Evolutionary conservation across 495 filamentous ascomycete genomes (phyloP).

Genomic region (Penicillium roqueforti): DNA sequence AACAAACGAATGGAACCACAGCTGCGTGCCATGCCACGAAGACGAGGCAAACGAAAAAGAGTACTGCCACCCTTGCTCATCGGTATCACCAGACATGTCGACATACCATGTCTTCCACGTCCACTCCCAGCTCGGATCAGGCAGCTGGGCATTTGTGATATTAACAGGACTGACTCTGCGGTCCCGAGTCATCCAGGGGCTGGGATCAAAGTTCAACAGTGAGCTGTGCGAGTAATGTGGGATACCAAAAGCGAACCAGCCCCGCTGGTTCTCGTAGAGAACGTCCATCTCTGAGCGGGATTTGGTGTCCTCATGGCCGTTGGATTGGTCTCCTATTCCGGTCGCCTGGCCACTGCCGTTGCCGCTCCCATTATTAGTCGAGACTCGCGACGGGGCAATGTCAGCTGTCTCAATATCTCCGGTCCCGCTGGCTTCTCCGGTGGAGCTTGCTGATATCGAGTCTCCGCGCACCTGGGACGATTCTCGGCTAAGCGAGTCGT

Average conservation of each 20-base stretch:
- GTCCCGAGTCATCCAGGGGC: slow-evolving; percentile 76
- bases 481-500: slow-evolving; percentile 18
- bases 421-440: slow-evolving; percentile 8
- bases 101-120: slow-evolving; percentile 92
- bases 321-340: slow-evolving; percentile 10
- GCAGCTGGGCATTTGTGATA: slow-evolving; percentile 85
- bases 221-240: slow-evolving; percentile 82
- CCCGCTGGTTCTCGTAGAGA: slow-evolving; percentile 90
- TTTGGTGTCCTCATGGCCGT: slow-evolving; percentile 8
- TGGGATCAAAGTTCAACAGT: slow-evolving; percentile 80
- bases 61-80: slow-evolving; percentile 96
- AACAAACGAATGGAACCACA: slow-evolving; percentile 91
- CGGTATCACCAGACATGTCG: slow-evolving; percentile 81
- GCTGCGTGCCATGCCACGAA: slow-evolving; percentile 86
- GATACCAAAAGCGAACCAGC: slow-evolving; percentile 81
- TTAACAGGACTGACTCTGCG: slow-evolving; percentile 73
- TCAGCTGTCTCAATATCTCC: slow-evolving; percentile 17
- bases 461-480: slow-evolving; percentile 21
- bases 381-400: slow-evolving; percentile 13
- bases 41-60: slow-evolving; percentile 79
- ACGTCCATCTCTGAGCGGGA: slow-evolving; percentile 65
- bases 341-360: slow-evolving; percentile 19
- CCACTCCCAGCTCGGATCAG: slow-evolving; percentile 96
- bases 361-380: slow-evolving; percentile 14
- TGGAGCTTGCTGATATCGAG: slow-evolving; percentile 23